Percentiles rank a stretch among this genome's conserved stretches.
These are phyloP conservation scores for Coffea eugenioides DNA, from an alignment of 257 asterid genomes.

Conservation along the genomic window DNA sequence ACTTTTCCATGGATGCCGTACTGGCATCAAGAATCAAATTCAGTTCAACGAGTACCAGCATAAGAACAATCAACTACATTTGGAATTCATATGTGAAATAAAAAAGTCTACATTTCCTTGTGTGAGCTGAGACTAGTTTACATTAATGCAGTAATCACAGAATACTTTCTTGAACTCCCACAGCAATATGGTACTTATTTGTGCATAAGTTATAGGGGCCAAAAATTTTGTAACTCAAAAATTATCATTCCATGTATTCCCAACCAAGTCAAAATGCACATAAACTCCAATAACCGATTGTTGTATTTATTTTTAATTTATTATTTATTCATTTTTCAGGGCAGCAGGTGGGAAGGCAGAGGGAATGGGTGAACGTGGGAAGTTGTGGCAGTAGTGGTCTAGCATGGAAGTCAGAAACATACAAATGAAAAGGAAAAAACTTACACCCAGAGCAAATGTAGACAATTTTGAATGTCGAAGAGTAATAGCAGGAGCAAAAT, in stretches of 20 bases:
- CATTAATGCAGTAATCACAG: too few species aligned
- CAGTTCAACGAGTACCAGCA: not conserved
- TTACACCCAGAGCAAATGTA: slow-evolving; percentile 64
- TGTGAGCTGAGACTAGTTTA: not conserved
- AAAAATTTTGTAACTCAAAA: too few species aligned
- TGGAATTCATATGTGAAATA: not conserved
- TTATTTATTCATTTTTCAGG: too few species aligned
- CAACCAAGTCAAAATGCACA: not conserved
- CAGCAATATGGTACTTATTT: not conserved
- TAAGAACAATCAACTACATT: not conserved
- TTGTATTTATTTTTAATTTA: too few species aligned
- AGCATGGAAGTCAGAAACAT: not conserved
- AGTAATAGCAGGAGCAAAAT: slow-evolving; percentile 39
- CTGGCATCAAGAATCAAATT: not conserved
- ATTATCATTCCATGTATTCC: not conserved
- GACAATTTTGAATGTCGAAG: slow-evolving; percentile 56
- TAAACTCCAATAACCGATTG: not conserved
- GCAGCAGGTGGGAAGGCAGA: not conserved
- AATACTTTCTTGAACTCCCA: not conserved
- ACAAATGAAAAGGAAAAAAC: slow-evolving; percentile 19
- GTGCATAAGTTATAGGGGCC: not conserved
- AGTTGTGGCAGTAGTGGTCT: not conserved
- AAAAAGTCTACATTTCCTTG: not conserved
- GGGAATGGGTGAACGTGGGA: not conserved
- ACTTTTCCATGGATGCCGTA: too few species aligned